Conservation (phyloP, 1,284 basidiomycete genomes). For the Austroboletus niveus region DNA sequence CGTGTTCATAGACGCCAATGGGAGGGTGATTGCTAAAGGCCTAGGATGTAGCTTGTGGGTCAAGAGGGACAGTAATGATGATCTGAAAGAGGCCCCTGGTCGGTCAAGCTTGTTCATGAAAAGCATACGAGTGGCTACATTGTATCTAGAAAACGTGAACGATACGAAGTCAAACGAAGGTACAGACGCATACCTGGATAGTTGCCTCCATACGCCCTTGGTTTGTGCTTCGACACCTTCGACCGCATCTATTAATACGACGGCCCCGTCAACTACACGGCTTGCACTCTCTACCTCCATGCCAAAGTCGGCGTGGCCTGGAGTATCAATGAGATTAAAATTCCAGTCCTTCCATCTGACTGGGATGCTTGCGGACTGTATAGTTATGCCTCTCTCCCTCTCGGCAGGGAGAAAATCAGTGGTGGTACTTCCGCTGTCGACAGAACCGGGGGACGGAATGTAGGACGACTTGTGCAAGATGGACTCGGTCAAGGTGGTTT, state of each 20-base stretch:
- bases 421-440: slow-evolving; percentile 87
- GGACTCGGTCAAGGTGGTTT: slow-evolving; percentile 89
- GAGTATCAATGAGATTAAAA: slow-evolving; percentile 88
- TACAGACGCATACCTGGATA: slow-evolving; percentile 63
- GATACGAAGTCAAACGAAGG: neutral
- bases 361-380: slow-evolving; percentile 89
- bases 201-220: slow-evolving; percentile 83
- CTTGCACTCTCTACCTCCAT: slow-evolving; percentile 94
- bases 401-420: slow-evolving; percentile 91
- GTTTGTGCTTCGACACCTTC: slow-evolving; percentile 92
- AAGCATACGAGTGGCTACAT: slow-evolving; percentile 72
- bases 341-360: slow-evolving; percentile 84
- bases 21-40: slow-evolving; percentile 74
- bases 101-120: slow-evolving; percentile 91
- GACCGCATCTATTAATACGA: slow-evolving; percentile 86
- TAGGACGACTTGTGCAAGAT: slow-evolving; percentile 77
- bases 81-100: slow-evolving; percentile 74
- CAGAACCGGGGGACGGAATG: slow-evolving; percentile 72
- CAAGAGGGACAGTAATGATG: slow-evolving; percentile 70
- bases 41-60: slow-evolving; percentile 72
- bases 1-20: slow-evolving; percentile 69
- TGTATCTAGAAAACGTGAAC: slow-evolving; percentile 53
- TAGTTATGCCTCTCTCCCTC: slow-evolving; percentile 86
- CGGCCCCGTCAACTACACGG: slow-evolving; percentile 85
- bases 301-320: slow-evolving; percentile 91